Conservation (phyloP, 768 basidiomycete genomes). For the Auricularia heimuer region DNA sequence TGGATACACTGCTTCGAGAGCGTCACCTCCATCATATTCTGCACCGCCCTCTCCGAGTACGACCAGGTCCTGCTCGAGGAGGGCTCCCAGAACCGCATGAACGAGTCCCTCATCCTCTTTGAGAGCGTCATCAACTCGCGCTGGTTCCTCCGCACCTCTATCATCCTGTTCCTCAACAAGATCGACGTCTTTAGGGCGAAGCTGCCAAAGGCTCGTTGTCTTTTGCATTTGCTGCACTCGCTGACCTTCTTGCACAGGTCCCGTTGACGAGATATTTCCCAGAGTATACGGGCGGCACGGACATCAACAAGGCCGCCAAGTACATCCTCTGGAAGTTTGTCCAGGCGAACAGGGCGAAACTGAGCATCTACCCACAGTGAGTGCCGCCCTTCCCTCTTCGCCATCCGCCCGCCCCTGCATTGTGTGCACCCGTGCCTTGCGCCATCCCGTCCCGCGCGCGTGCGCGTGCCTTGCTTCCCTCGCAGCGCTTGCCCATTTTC, state of each 20-base stretch:
- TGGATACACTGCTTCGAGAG: conserved; percentile 76
- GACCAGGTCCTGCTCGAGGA: conserved; percentile 66
- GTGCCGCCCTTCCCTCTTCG: conserved; percentile 19
- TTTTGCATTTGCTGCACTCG: not conserved
- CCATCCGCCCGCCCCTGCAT: not conserved
- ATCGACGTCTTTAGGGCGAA: conserved; percentile 73
- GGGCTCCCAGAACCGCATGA: conserved; percentile 56
- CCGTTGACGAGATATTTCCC: conserved; percentile 74
- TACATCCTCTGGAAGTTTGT: conserved; percentile 94
- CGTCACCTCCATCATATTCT: conserved; percentile 74
- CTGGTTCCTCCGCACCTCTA: conserved; percentile 60
- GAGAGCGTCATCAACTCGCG: conserved; percentile 72
- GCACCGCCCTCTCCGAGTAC: conserved; percentile 65
- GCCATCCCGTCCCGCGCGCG: too few species aligned
- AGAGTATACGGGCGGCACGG: conserved; percentile 79
- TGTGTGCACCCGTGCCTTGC: not conserved
- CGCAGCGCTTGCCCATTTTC: not conserved
- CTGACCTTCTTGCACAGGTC: conserved; percentile 30
- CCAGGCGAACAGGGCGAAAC: conserved; percentile 73
- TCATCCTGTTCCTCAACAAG: conserved; percentile 63
- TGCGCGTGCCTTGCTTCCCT: too few species aligned
- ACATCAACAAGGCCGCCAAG: conserved; percentile 91
- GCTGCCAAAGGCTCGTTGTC: conserved; percentile 40
- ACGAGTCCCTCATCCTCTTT: conserved; percentile 63
- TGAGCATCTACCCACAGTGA: conserved; percentile 88